Evolutionary conservation across 176 grass and related monocot species (phyloP).

Genomic region (Oryza coarctata): DNA sequence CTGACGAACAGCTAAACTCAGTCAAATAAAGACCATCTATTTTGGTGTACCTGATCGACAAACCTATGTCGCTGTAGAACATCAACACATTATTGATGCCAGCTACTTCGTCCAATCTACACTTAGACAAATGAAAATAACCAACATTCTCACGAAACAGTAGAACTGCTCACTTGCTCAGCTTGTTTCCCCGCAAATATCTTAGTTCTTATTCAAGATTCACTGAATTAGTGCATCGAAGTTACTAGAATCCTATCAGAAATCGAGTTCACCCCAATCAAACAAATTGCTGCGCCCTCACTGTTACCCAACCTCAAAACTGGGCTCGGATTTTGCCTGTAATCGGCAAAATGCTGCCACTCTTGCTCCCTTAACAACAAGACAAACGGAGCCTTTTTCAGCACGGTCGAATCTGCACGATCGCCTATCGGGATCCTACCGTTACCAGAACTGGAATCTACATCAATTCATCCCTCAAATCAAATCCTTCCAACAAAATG

Average conservation of each 20-base stretch:
- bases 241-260: not conserved
- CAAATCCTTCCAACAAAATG: not conserved
- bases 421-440: not conserved
- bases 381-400: not conserved
- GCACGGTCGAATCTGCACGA: not conserved
- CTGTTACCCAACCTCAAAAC: not conserved
- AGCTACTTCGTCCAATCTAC: not conserved
- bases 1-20: not conserved
- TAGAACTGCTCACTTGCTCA: not conserved
- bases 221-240: not conserved
- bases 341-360: not conserved
- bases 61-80: constrained; percentile 5
- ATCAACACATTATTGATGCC: not conserved
- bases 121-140: not conserved
- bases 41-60: not conserved
- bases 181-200: not conserved
- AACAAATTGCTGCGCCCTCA: not conserved
- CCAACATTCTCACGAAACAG: constrained; percentile 6
- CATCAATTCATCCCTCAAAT: not conserved
- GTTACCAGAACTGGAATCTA: not conserved
- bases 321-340: not conserved
- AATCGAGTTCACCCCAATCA: not conserved
- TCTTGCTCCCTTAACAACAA: not conserved
- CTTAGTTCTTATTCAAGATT: not conserved
- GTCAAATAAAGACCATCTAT: not conserved